A percentile compares a stretch with the other conserved stretches of the same genome.
Conservation (phyloP, 768 basidiomycete species). For the Albatrellus ellisii region DNA sequence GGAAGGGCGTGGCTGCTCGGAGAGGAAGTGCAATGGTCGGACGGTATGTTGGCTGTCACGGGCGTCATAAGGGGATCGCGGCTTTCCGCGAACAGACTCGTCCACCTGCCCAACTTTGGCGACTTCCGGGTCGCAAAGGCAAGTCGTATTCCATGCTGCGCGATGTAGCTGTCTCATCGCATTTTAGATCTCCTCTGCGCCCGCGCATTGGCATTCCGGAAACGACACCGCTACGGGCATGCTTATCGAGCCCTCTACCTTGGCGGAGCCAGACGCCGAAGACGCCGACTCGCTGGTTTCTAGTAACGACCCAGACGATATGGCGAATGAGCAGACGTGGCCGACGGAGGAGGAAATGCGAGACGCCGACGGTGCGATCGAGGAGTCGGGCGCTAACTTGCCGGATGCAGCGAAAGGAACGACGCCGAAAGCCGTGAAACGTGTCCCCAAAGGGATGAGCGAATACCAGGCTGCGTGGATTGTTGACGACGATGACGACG, state of each 20-base stretch:
- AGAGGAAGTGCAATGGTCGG: slow-evolving; percentile 48
- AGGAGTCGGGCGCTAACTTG: slow-evolving; percentile 23
- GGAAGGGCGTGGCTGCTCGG: slow-evolving; percentile 68
- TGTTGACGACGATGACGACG: slow-evolving; percentile 57
- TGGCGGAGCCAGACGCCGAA: slow-evolving; percentile 51
- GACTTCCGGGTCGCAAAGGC: slow-evolving; percentile 83
- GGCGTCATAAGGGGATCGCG: slow-evolving; percentile 74
- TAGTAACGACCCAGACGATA: slow-evolving; percentile 76
- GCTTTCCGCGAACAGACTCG: slow-evolving; percentile 70
- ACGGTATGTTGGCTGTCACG: slow-evolving; percentile 59
- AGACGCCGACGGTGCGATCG: slow-evolving; percentile 18
- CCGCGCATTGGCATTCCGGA: slow-evolving; percentile 28
- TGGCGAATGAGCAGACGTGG: slow-evolving; percentile 97
- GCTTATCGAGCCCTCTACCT: slow-evolving; percentile 52
- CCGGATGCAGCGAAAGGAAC: slow-evolving; percentile 61
- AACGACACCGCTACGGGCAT: slow-evolving; percentile 29
- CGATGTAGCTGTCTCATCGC: background rate
- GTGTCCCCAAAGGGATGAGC: slow-evolving; percentile 90
- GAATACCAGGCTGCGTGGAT: slow-evolving; percentile 98
- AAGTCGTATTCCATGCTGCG: slow-evolving; percentile 13
- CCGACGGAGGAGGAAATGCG: slow-evolving; percentile 95
- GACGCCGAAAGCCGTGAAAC: slow-evolving; percentile 68
- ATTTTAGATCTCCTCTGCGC: slow-evolving; percentile 57
- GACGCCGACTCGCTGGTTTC: slow-evolving; percentile 80
- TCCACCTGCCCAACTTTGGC: slow-evolving; percentile 80